phyloP scores from a whole-genome alignment of 2,329 filamentous ascomycete genomes.

The Fusarium albidum region DNA sequence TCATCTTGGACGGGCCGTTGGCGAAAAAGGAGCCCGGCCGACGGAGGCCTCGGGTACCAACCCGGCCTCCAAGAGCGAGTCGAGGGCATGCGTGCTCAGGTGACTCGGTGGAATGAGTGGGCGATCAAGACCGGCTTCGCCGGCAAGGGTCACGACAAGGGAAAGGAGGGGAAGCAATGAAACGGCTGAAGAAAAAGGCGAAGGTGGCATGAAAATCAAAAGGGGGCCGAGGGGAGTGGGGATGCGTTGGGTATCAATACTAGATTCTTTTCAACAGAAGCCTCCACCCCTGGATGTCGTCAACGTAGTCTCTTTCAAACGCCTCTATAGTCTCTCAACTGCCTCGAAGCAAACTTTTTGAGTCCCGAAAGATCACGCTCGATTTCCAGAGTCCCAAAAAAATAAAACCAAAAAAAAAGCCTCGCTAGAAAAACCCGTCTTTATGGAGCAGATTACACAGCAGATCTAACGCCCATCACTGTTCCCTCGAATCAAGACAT shows the following conservation, averaged over 20 bases:
- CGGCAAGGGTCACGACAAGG: background rate
- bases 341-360: constrained; percentile 2
- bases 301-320: constrained; percentile 28
- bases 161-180: background rate
- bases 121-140: constrained; percentile 2
- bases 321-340: constrained; percentile 26
- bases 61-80: constrained; percentile 48
- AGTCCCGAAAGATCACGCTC: constrained; percentile 6
- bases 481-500: background rate
- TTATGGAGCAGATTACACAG: background rate
- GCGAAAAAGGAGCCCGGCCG: constrained; percentile 47
- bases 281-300: constrained; percentile 18
- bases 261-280: constrained; percentile 18
- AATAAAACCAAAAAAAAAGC: background rate
- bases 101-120: constrained; percentile 50
- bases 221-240: background rate
- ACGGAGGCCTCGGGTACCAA: constrained; percentile 54
- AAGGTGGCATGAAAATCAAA: constrained; percentile 25
- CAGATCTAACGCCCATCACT: constrained; percentile 5
- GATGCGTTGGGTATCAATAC: constrained; percentile 27
- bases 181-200: background rate
- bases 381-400: constrained; percentile 11
- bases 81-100: constrained; percentile 51
- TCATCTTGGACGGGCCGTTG: constrained; percentile 47
- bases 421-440: constrained; percentile 7